Percentiles rank a stretch among this genome's conserved stretches.
Evolutionary conservation across 179 eudicot species (phyloP).

Genomic region (Vitellaria paradoxa): DNA sequence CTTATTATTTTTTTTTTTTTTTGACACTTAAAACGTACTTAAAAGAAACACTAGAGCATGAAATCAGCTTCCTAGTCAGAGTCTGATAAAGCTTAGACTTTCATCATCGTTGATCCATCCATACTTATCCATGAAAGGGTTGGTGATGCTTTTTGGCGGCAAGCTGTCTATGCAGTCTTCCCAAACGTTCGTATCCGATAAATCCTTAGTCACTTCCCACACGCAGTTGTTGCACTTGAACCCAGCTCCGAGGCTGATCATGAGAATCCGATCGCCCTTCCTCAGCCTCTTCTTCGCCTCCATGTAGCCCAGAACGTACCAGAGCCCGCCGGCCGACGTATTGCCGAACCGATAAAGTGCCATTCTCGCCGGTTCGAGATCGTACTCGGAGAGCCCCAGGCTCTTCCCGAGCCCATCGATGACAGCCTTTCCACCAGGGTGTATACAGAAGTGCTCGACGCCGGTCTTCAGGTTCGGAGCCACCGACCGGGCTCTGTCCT

Average conservation of each 20-base stretch:
- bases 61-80: no score
- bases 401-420: constrained; percentile 49
- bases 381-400: constrained; percentile 34
- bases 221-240: constrained; percentile 63
- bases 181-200: constrained; percentile 46
- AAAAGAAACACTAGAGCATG: no score
- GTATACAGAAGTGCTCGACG: not conserved
- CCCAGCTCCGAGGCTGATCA: constrained; percentile 63
- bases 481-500: constrained; percentile 9
- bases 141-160: constrained; percentile 32
- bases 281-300: constrained; percentile 57
- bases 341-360: constrained; percentile 64
- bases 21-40: no score
- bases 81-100: no score
- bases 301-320: constrained; percentile 58
- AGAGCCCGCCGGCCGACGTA: constrained; percentile 59
- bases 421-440: not conserved
- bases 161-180: constrained; percentile 37
- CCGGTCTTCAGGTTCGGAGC: not conserved
- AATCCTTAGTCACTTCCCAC: constrained; percentile 55
- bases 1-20: no score
- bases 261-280: constrained; percentile 47
- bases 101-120: constrained; percentile 43
- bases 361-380: constrained; percentile 69
- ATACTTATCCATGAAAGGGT: constrained; percentile 52